Percentiles rank a stretch among this genome's conserved stretches.
phyloP scores from a whole-genome alignment of 164 flowering plant genomes.

The Brasenia schreberi region DNA sequence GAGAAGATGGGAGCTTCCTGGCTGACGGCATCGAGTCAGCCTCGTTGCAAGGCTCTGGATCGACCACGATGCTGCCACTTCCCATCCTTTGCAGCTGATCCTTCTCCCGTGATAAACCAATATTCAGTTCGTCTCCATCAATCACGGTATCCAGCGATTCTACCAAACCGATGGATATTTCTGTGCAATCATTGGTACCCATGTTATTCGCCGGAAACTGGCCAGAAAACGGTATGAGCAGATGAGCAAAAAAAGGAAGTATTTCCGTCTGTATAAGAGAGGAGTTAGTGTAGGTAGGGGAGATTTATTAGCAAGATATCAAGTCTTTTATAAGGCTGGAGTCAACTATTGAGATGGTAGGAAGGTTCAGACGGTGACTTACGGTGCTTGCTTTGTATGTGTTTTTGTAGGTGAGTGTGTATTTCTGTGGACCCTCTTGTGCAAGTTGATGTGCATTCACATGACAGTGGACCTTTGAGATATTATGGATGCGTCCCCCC shows the following conservation, averaged over 20 bases:
- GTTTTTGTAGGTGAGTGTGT: conserved; percentile 26
- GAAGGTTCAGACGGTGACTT: not conserved
- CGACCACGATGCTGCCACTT: conserved; percentile 61
- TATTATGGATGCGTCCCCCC: conserved; percentile 62
- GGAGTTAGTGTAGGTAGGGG: too few species aligned
- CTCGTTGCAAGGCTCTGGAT: conserved; percentile 37
- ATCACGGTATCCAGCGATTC: not conserved
- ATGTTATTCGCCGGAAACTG: not conserved
- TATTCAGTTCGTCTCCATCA: conserved; percentile 7
- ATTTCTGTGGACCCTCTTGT: conserved; percentile 19
- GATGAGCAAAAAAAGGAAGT: not conserved
- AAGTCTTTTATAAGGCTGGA: not conserved
- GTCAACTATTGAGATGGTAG: conserved; percentile 1
- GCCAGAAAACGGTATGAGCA: not conserved
- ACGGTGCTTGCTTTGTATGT: conserved; percentile 10
- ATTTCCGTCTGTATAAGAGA: not conserved
- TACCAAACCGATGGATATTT: conserved; percentile 23
- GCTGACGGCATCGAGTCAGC: conserved; percentile 11
- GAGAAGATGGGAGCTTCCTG: conserved; percentile 78
- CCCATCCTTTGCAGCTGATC: conserved; percentile 46
- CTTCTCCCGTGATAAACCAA: conserved; percentile 7
- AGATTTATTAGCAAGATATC: not conserved
- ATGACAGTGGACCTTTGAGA: conserved; percentile 46
- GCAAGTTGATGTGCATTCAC: conserved; percentile 36
- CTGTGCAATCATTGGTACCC: conserved; percentile 33